phyloP scores from a whole-genome alignment of 108 stramenopile genomes.

The Nannochloropsis granulata region DNA sequence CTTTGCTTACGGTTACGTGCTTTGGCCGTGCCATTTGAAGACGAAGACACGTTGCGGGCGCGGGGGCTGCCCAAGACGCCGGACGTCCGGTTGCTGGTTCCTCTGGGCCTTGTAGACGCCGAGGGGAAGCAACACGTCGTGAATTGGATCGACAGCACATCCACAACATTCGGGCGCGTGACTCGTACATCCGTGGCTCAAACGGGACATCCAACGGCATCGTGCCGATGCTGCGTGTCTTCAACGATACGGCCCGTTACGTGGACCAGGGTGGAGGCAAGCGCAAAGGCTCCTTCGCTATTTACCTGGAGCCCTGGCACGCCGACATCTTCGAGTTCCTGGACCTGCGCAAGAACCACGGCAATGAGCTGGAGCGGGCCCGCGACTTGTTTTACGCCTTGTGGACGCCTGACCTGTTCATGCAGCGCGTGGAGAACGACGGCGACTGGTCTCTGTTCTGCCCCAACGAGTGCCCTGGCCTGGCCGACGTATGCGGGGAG shows the following conservation, averaged over 20 bases:
- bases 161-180: background rate
- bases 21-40: background rate
- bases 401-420: slow-evolving; percentile 94
- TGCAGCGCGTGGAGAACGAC: slow-evolving; percentile 79
- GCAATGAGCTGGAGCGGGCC: slow-evolving; percentile 84
- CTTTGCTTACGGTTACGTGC: background rate
- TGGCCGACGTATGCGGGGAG: slow-evolving; percentile 61
- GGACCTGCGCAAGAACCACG: slow-evolving; percentile 89
- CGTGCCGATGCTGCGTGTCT: slow-evolving; percentile 97
- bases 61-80: background rate
- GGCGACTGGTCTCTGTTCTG: slow-evolving; percentile 85
- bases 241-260: slow-evolving; percentile 84
- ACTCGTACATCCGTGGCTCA: slow-evolving; percentile 66
- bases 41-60: background rate
- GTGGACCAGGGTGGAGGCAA: slow-evolving; percentile 95
- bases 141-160: background rate
- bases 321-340: slow-evolving; percentile 82
- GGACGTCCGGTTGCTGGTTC: background rate
- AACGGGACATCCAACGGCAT: slow-evolving; percentile 84
- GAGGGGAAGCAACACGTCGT: background rate
- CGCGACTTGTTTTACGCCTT: slow-evolving; percentile 88
- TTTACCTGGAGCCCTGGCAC: slow-evolving; percentile 95
- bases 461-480: slow-evolving; percentile 72
- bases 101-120: background rate
- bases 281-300: slow-evolving; percentile 84